Evolutionary conservation across 2,329 filamentous ascomycete genomes (phyloP), one percentile per base, ranked within the genome.

Genomic region (Cladosporium oxysporum): DNA sequence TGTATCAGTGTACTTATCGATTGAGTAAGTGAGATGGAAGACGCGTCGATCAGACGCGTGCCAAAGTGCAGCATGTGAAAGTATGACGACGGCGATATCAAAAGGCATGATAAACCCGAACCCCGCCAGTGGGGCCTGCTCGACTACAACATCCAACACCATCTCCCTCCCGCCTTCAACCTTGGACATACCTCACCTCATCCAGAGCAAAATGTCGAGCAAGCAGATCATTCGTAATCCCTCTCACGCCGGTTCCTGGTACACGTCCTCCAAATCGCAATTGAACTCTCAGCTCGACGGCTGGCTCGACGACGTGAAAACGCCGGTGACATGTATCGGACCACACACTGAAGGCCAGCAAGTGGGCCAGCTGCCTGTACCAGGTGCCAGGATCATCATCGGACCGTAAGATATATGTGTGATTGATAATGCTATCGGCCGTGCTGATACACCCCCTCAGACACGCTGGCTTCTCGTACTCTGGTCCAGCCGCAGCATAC

Each of bases 381-480:
- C 87, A 1, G 88, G 89, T 35, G 93, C 93, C 5, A 87, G 92
- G 77, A 84, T 95, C 16, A 90, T 99, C 65, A 97, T 99, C 76
- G 93, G 93, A 68, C 95, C 95, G 94, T 97, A 85, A 69, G 74
- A 72, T 21, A 67, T 33, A 26, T 14, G 49, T 52, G 26, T 49
- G 55, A 16, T 16, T 31, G 21, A 47, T 28, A 11, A n/a, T 35
- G 21, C 58, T 65, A 66, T 66, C 8, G 67, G 62, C 26, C 16
- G 41, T 67, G 69, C 31, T 58, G 55, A 37, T 26, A 58, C 67
- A 70, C 6, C 21, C 16, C 26, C 10, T 35, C 72, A 97, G 94
- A 67, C 95, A 99, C 78, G 95, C 95, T 67, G 95, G 95, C 68
- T 99, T 97, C 80, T 82, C 87, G 1, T 98, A 94, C 82, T 99